phyloP scores from a whole-genome alignment of 2,329 filamentous ascomycete species.

The Dactylella cylindrospora region DNA sequence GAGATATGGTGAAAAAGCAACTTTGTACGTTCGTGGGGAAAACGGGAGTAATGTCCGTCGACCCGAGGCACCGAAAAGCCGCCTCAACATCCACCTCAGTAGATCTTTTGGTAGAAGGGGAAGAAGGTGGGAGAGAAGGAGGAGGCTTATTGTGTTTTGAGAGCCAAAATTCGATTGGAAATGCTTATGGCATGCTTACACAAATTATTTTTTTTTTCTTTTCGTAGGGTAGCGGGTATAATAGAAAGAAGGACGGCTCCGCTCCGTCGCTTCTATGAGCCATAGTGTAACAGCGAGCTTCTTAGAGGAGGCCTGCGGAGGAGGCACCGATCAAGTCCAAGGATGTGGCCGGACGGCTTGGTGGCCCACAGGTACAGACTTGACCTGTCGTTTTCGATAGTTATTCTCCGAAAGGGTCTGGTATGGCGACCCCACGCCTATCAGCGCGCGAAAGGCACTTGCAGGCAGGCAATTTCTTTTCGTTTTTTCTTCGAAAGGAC shows the following conservation, averaged over 20 bases:
- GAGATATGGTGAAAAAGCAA: slow-evolving; percentile 38
- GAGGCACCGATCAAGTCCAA: too few relatives aligned
- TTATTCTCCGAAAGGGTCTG: slow-evolving; percentile 11
- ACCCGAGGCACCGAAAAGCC: slow-evolving; percentile 41
- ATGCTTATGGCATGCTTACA: slow-evolving; percentile 44
- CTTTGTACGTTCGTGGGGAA: not conserved
- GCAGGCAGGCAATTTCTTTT: slow-evolving; percentile 8
- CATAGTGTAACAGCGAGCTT: too few relatives aligned
- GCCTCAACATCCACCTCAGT: not conserved
- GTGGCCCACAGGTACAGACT: too few relatives aligned
- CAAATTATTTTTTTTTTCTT: not conserved
- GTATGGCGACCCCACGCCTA: slow-evolving; percentile 25
- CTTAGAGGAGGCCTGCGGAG: slow-evolving; percentile 27
- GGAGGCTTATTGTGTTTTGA: too few relatives aligned
- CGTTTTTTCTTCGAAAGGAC: too few relatives aligned
- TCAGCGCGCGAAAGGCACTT: not conserved
- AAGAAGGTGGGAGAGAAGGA: too few relatives aligned
- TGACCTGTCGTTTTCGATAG: slow-evolving; percentile 32
- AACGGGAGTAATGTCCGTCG: slow-evolving; percentile 26
- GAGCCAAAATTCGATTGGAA: slow-evolving; percentile 36
- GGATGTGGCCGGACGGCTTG: too few relatives aligned
- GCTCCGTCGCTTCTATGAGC: not conserved
- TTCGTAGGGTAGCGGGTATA: too few relatives aligned
- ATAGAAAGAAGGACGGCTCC: slow-evolving; percentile 4
- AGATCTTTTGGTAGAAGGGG: too few relatives aligned